Percentiles rank a stretch among this genome's conserved stretches.
phyloP scores from a whole-genome alignment of 2,329 filamentous ascomycete species.

The Xylogone sp. region DNA sequence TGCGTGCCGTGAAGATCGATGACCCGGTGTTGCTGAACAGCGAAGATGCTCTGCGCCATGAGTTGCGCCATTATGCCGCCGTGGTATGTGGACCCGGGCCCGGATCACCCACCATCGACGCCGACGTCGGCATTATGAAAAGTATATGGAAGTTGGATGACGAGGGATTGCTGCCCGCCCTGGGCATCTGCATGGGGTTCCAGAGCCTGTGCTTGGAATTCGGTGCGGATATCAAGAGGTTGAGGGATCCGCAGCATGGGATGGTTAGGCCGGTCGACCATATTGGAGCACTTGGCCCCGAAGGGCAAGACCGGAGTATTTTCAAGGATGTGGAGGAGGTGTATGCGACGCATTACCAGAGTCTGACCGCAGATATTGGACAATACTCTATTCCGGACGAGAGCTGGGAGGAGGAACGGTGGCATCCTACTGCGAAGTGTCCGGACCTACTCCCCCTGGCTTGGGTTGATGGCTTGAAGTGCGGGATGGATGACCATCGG shows the following conservation, averaged over 20 bases:
- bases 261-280: conserved; percentile 55
- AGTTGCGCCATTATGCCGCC: conserved; percentile 66
- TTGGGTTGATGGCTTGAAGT: conserved; percentile 25
- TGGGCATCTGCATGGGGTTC: conserved; percentile 74
- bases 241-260: conserved; percentile 57
- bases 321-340: conserved; percentile 25
- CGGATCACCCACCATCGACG: conserved; percentile 66
- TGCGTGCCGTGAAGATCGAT: conserved; percentile 72
- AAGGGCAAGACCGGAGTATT: conserved; percentile 11
- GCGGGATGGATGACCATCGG: conserved; percentile 24
- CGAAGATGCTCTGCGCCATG: conserved; percentile 41
- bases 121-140: conserved; percentile 81
- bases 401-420: conserved; percentile 20
- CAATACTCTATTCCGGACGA: conserved; percentile 16
- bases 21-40: conserved; percentile 41
- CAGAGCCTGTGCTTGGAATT: conserved; percentile 61
- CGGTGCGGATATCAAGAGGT: conserved; percentile 49
- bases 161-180: conserved; percentile 63
- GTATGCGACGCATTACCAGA: conserved; percentile 37
- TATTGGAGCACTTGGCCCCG: conserved; percentile 25
- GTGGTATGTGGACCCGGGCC: conserved; percentile 90
- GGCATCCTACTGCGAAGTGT: conserved; percentile 14
- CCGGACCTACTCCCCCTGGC: conserved; percentile 29
- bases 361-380: conserved; percentile 30
- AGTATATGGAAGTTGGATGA: conserved; percentile 66